Base-by-base conservation (phyloP, 441 rosid species). In the Lepidium campestre region DNA sequence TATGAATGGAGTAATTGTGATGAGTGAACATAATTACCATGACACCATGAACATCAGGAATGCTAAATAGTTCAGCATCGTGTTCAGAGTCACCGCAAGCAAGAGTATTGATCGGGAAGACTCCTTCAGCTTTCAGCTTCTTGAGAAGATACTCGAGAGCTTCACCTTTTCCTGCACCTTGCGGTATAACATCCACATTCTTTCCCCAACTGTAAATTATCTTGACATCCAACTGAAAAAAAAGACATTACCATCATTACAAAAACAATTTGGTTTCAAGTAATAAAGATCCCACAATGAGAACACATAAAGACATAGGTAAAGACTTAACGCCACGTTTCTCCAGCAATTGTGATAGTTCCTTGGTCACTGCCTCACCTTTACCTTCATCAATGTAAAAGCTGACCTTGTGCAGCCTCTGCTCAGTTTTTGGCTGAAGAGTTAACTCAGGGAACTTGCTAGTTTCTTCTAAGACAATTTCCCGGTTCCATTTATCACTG, bases 141-240 rank as follows among this genome's bases (percentile, higher is more conserved):
- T 81, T 73, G 47, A 82, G 87, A 67, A 93, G 79, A 79, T 93
- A 93, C 34, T 93, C 89, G 14, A 91, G 93, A 40, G 97, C 99
- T 79, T 91, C 97, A 47, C 99, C 97, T 85, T 93, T 93, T 13
- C 99, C 99, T 57, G 92, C 97, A 74, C 95, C 93, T 80, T 80
- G 84, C 2, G 99, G 90, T 55, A 93, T 80, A 62, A 93, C 86
- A 79, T 93, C 99, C 73, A 93, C 77, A 78, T 93, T 93, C 86
- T 80, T 89, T 42, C 97, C 99, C 62, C 97, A 97, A 73, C 97
- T 89, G 69, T 87, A 82, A 47, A 91, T 87, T 42, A 93, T 83
- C 82, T 93, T 93, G 68, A 87, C 93, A 78, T 89, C 96, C 82
- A 93, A 80, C 97, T 93, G 84, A 53, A 49, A 47, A 29, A 0